These are phyloP conservation scores for Candida sp. DNA, from an alignment of 1,139 yeast genomes.

Conservation along the genomic window DNA sequence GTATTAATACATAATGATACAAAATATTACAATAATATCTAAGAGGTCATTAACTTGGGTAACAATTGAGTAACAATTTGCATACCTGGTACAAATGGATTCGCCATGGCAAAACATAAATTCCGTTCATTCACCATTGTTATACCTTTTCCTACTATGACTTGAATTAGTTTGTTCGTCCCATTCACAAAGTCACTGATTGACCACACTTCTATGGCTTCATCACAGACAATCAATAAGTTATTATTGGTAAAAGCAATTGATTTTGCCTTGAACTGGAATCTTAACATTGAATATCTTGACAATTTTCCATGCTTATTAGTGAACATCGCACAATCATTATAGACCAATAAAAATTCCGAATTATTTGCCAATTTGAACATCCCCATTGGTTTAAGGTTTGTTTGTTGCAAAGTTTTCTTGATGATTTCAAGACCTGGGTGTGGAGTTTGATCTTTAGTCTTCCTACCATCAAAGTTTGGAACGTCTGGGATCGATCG, in stretches of 20 bases:
- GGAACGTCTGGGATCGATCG: constrained; percentile 53
- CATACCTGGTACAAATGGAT: constrained; percentile 63
- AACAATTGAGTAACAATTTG: constrained; percentile 46
- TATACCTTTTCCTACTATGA: constrained; percentile 69
- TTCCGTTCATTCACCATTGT: constrained; percentile 40
- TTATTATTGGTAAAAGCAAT: constrained; percentile 58
- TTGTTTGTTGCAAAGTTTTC: constrained; percentile 30
- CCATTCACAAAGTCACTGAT: constrained; percentile 51
- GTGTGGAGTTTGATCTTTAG: constrained; percentile 6
- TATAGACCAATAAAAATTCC: constrained; percentile 65
- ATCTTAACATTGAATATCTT: constrained; percentile 53
- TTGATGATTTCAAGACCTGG: constrained; percentile 30
- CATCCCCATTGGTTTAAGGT: constrained; percentile 57
- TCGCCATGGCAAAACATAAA: constrained; percentile 59
- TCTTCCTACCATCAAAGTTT: constrained; percentile 20
- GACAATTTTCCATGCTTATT: constrained; percentile 65
- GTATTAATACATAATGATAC: neutral
- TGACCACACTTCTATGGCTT: constrained; percentile 67
- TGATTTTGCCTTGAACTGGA: constrained; percentile 58
- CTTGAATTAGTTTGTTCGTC: constrained; percentile 60
- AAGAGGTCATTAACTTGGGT: neutral
- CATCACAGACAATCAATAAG: constrained; percentile 62
- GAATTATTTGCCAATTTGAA: constrained; percentile 52
- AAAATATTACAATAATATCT: neutral
- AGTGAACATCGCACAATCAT: constrained; percentile 68